A percentile compares a stretch with the other conserved stretches of the same genome.
Evolutionary conservation across 345 rosid genomes (phyloP).

Genomic region (Lepidium aucheri): DNA sequence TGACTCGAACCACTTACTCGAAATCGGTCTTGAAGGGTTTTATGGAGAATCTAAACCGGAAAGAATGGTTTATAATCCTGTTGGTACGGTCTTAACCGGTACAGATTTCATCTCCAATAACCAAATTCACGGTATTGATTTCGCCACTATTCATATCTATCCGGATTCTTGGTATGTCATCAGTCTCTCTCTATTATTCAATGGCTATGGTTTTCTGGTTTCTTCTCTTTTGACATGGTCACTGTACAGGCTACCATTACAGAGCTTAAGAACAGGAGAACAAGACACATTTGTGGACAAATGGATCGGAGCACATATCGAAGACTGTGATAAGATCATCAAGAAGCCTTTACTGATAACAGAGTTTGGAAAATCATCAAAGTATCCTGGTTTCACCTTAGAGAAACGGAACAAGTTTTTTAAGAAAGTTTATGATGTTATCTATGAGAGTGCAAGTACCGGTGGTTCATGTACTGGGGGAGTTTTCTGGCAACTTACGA

Average conservation of each 20-base stretch:
- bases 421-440: slow-evolving; percentile 30
- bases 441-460: slow-evolving; percentile 35
- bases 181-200: no score
- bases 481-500: slow-evolving; percentile 61
- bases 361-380: slow-evolving; percentile 63
- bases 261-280: slow-evolving; percentile 32
- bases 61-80: slow-evolving; percentile 44
- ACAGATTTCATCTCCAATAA: slow-evolving; percentile 65
- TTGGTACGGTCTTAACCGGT: slow-evolving; percentile 22
- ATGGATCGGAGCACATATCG: slow-evolving; percentile 44
- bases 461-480: slow-evolving; percentile 57
- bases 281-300: slow-evolving; percentile 38
- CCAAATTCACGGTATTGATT: slow-evolving; percentile 50
- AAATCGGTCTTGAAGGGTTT: slow-evolving; percentile 82
- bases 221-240: background rate
- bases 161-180: slow-evolving; percentile 62
- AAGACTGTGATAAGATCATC: slow-evolving; percentile 36
- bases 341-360: slow-evolving; percentile 50
- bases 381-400: slow-evolving; percentile 34
- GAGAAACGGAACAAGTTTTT: slow-evolving; percentile 45
- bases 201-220: background rate
- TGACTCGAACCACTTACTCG: slow-evolving; percentile 50
- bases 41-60: slow-evolving; percentile 49
- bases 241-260: slow-evolving; percentile 41
- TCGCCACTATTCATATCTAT: slow-evolving; percentile 65